Evolutionary conservation across 1,284 basidiomycete species (phyloP).

Genomic region (Cryptococcus sp.): DNA sequence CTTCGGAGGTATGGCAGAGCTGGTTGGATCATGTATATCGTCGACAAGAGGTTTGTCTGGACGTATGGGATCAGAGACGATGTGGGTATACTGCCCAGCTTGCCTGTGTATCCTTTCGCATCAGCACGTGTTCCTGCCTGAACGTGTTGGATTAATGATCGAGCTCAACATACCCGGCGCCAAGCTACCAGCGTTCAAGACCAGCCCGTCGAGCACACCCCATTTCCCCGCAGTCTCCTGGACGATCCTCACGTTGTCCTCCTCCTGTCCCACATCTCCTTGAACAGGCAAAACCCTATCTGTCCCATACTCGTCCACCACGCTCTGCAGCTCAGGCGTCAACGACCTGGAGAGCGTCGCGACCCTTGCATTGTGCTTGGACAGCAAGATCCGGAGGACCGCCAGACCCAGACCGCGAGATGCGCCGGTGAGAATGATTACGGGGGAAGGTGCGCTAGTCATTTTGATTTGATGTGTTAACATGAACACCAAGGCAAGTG

Average conservation of each 20-base stretch:
- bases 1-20: conserved; percentile 56
- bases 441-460: conserved; percentile 25
- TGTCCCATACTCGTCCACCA: conserved; percentile 41
- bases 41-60: conserved; percentile 58
- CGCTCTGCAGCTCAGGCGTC: conserved; percentile 50
- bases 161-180: conserved; percentile 35
- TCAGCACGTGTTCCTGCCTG: background rate
- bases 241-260: conserved; percentile 45
- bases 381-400: conserved; percentile 53
- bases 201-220: conserved; percentile 55
- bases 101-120: conserved; percentile 19
- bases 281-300: conserved; percentile 32
- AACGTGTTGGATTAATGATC: background rate
- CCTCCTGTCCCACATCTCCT: conserved; percentile 55
- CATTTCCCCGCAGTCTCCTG: conserved; percentile 52
- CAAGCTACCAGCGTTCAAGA: conserved; percentile 59
- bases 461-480: conserved; percentile 1
- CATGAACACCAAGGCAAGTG: background rate
- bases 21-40: conserved; percentile 55
- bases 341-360: conserved; percentile 57
- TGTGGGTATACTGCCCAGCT: conserved; percentile 35
- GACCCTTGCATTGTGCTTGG: conserved; percentile 51
- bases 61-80: conserved; percentile 37
- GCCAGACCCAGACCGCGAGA: conserved; percentile 58
- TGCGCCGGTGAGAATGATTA: conserved; percentile 51